Evolutionary conservation across 257 asterid genomes (phyloP).

Genomic region (Solanum ahanhuiri): DNA sequence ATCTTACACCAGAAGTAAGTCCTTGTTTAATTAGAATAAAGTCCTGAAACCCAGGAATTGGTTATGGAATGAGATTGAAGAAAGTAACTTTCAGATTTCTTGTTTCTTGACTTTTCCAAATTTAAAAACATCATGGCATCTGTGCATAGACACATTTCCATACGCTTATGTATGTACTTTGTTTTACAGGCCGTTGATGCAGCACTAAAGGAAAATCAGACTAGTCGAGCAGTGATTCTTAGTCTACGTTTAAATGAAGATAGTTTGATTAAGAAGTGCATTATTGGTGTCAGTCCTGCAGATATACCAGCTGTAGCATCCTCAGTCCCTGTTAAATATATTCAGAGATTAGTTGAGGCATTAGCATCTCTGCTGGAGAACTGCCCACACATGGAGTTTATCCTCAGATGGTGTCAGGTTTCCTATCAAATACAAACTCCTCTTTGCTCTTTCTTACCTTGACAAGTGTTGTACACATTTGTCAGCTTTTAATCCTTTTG

Average conservation of each 20-base stretch:
- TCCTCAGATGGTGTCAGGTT: slow-evolving; percentile 94
- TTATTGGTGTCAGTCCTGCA: slow-evolving; percentile 48
- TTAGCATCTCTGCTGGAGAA: slow-evolving; percentile 80
- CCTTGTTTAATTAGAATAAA: background rate
- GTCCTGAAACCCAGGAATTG: background rate
- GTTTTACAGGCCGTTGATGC: slow-evolving; percentile 70
- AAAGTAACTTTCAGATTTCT: background rate
- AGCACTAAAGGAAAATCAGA: slow-evolving; percentile 59
- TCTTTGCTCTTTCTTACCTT: background rate
- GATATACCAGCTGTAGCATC: slow-evolving; percentile 84
- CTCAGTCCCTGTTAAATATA: slow-evolving; percentile 63
- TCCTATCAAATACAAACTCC: background rate
- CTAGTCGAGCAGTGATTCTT: slow-evolving; percentile 68
- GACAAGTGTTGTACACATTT: background rate
- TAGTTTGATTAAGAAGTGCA: slow-evolving; percentile 68
- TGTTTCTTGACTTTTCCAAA: background rate
- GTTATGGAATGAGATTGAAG: background rate
- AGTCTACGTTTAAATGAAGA: slow-evolving; percentile 94
- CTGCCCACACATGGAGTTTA: slow-evolving; percentile 81
- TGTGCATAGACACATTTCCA: background rate
- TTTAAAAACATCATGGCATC: background rate
- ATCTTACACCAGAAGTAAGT: slow-evolving; percentile 93
- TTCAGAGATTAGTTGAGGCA: slow-evolving; percentile 82
- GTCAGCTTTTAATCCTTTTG: background rate
- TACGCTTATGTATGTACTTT: background rate